Evolutionary conservation across 805 yeast genomes (phyloP), one percentile per base, ranked within the genome.

Genomic region (Candida ascalaphidarum): DNA sequence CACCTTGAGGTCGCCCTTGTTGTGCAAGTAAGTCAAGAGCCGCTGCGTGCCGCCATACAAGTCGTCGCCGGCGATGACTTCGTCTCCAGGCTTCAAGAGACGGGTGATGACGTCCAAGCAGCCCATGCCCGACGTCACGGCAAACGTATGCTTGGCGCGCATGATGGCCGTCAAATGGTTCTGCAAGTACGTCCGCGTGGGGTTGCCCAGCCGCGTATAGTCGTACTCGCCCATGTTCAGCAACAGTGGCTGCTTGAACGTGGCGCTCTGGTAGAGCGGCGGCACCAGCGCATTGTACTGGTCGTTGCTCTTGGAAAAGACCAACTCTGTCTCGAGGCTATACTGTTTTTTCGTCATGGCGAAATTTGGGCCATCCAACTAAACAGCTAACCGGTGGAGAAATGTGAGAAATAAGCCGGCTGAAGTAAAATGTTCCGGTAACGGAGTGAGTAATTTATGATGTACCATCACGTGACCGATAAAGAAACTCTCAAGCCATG

Each of bases 11-110:
- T 74, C 77, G 13, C 76, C 77, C 46, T 74, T 75, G 24, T 66
- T 67, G 44, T 72, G 62, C 44, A 84, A 56, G 46, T 77, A 83
- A 9, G 84, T 81, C 41, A 88, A 69, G 40, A 88, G 66, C 44
- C 97, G 69, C 55, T 88, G 82, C 19, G 95, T 80, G 19, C 97
- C 97, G 30, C 97, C 97, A 49, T 88, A 88, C 37, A 88, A 68
- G 50, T 88, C 97, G 50, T 83, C 92, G 29, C 97, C 97, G 4
- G 96, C 95, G 40, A 88, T 73, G 19, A 88, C 88, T 52, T 83
- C 85, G 49, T 82, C 94, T n/a, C 88, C 86, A 1, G 95, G 89
- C 30, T 55, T 60, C 36, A 86, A 64, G 28, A 81, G 59, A 25
- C 94, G 69, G 22, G 82, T 69, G 32, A 88, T 79, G 17, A 85